Percentiles rank a stretch among this genome's conserved stretches.
Evolutionary conservation across 139 green algal genomes (phyloP).

Genomic region (Chlamydomonas schloesseri): DNA sequence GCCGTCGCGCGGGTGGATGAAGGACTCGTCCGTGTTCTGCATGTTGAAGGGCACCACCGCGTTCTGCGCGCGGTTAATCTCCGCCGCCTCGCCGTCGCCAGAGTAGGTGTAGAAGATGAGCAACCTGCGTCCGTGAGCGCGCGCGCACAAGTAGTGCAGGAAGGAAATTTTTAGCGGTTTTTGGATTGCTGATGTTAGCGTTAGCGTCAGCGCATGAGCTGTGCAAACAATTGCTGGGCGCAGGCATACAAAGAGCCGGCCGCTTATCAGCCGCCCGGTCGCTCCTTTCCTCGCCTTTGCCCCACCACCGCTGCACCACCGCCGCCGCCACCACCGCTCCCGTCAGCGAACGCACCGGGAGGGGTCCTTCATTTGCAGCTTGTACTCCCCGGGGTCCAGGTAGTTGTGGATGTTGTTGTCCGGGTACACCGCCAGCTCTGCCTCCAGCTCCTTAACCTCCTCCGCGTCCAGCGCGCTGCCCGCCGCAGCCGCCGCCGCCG

Average conservation of each 20-base stretch:
- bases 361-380: slow-evolving; percentile 38
- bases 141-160: too few species aligned
- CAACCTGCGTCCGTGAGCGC: neutral
- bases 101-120: slow-evolving; percentile 66
- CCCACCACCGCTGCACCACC: too few species aligned
- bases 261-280: too few species aligned
- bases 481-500: neutral
- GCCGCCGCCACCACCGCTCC: too few species aligned
- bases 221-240: too few species aligned
- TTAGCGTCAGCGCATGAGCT: too few species aligned
- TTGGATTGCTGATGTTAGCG: too few species aligned
- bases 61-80: slow-evolving; percentile 55
- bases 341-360: neutral
- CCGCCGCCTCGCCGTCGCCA: slow-evolving; percentile 46
- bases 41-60: slow-evolving; percentile 53
- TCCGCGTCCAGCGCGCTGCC: neutral
- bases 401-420: slow-evolving; percentile 60
- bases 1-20: slow-evolving; percentile 48
- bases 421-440: neutral
- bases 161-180: too few species aligned
- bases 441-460: neutral
- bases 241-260: too few species aligned
- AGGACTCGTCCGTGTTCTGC: slow-evolving; percentile 29
- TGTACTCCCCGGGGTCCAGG: slow-evolving; percentile 48
- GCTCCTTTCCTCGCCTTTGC: too few species aligned